Evolutionary conservation across 805 yeast genomes (phyloP).

Genomic region (Hanseniaspora guilliermondii): DNA sequence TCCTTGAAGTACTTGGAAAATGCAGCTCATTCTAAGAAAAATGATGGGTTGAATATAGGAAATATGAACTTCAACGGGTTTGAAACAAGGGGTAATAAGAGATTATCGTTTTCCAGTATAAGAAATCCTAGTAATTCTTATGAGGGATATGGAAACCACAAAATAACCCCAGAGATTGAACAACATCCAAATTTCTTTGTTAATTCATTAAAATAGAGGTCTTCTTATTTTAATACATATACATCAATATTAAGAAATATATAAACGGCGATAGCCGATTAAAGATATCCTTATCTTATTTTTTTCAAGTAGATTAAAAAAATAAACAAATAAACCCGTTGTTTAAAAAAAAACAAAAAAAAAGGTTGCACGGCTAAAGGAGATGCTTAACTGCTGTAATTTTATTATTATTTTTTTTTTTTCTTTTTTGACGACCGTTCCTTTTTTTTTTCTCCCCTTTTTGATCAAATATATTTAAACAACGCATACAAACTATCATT

Average conservation of each 20-base stretch:
- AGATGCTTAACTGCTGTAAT: neutral
- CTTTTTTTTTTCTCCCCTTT: too few relatives aligned
- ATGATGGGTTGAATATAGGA: neutral
- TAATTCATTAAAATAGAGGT: conserved; percentile 5
- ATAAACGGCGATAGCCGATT: neutral
- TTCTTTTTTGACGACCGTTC: neutral
- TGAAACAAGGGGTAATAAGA: conserved; percentile 16
- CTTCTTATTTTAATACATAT: too few relatives aligned
- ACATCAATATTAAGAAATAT: neutral
- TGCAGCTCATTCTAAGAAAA: neutral
- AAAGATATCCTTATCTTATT: too few relatives aligned
- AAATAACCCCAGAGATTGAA: conserved; percentile 5
- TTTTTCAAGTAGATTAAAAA: neutral
- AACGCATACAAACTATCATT: neutral
- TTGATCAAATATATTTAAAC: neutral
- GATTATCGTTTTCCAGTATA: neutral
- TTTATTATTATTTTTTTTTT: neutral
- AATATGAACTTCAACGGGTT: conserved; percentile 23
- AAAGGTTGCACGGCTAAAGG: neutral
- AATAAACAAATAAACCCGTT: neutral
- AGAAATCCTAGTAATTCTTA: neutral
- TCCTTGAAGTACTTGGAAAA: conserved; percentile 53
- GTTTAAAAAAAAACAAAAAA: too few relatives aligned
- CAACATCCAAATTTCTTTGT: conserved; percentile 12
- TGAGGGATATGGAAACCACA: neutral